Evolutionary conservation across 306 rosid genomes (phyloP), one percentile per base, ranked within the genome.

Genomic region (Vigna nakashimae): DNA sequence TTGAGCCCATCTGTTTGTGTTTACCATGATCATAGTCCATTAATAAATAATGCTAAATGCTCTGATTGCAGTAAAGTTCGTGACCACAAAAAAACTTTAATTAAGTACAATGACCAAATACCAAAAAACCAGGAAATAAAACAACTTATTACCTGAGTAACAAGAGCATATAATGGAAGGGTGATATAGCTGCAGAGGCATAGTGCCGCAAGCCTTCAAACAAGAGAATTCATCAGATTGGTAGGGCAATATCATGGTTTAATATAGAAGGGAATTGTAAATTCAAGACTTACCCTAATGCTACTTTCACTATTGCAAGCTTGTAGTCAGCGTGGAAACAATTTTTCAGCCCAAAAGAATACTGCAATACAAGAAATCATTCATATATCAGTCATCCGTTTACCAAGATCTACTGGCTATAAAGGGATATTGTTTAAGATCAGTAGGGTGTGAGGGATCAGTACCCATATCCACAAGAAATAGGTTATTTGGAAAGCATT

Each of bases 391-490:
- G 46, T 62, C 63, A 42, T 9, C 50, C 53, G 69, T 69, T 58
- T 28, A 59, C 22, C 30, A 57, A 73, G 24, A 64, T 43, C n/a
- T n/a, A 12, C 13, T 59, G 26, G 26, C 30, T 46, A 43, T 9
- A 65, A 65, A 45, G 64, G 17, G 12, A 74, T 26, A 65, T 6
- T 36, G 16, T 49, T 65, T 60, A 45, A 70, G 34, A 43, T 30
- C 57, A 45, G 13, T 13, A 74, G 81, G 56, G 60, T 30, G 65
- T 16, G 73, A 80, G 24, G 67, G 57, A 52, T 67, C 65, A 36
- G 73, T 95, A 95, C 99, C 99, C 97, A 90, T 82, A 91, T 92
- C 97, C 96, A 87, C 78, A 92, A 80, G 90, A 90, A 89, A 69
- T 89, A 95, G 62, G 96, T 95, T 74, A 91, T 91, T 82, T 92